Evolutionary conservation across 192 early-diverging fungal species (phyloP).

Genomic region (Entomortierella beljakovae): DNA sequence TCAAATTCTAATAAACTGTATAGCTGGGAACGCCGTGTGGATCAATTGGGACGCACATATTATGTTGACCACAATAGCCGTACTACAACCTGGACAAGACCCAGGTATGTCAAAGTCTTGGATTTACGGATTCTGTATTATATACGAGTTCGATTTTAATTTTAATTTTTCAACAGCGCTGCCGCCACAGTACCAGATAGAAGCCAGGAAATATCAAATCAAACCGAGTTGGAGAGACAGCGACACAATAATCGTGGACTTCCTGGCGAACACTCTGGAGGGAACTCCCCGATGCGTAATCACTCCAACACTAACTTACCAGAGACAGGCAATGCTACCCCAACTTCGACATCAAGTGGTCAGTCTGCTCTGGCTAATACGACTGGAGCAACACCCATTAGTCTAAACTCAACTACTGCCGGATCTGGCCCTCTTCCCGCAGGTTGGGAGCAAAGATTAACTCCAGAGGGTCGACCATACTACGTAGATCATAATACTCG

Average conservation of each 20-base stretch:
- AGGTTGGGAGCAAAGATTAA: constrained; percentile 85
- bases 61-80: constrained; percentile 98
- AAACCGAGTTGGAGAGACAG: constrained; percentile 80
- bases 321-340: constrained; percentile 18
- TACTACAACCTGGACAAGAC: constrained; percentile 92
- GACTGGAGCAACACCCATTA: constrained; percentile 56
- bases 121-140: no score
- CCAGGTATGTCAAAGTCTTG: no score
- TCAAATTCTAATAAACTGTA: background rate
- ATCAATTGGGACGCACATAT: constrained; percentile 94
- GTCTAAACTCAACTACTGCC: constrained; percentile 65
- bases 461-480: constrained; percentile 86
- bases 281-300: constrained; percentile 42
- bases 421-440: constrained; percentile 84
- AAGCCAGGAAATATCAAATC: constrained; percentile 60
- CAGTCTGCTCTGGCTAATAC: constrained; percentile 16
- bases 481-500: constrained; percentile 93
- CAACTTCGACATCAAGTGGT: constrained; percentile 5
- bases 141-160: no score
- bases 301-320: constrained; percentile 28
- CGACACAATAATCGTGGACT: constrained; percentile 86
- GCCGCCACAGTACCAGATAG: constrained; percentile 40
- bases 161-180: no score
- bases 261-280: constrained; percentile 69
- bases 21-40: constrained; percentile 97